These are phyloP conservation scores for Ciborinia camelliae DNA, from an alignment of 2,329 filamentous ascomycete species.

Conservation along the genomic window DNA sequence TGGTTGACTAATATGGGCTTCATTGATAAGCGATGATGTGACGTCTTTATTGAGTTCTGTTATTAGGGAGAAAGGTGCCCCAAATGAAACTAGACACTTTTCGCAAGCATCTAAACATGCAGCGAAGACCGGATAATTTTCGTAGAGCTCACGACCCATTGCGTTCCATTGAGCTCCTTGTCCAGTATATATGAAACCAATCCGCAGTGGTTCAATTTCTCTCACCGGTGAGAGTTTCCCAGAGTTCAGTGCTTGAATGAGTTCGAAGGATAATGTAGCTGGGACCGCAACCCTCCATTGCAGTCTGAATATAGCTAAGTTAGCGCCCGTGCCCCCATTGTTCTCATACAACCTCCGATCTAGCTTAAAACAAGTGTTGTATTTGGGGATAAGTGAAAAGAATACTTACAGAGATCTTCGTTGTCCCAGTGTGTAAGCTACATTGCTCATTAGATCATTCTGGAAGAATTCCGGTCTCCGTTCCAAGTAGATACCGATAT, in stretches of 20 bases:
- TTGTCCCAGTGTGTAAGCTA: conserved; percentile 35
- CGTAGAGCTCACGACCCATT: conserved; percentile 30
- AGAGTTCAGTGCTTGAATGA: conserved; percentile 36
- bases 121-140: conserved; percentile 38
- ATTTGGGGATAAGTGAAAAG: neutral
- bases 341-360: neutral
- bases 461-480: conserved; percentile 36
- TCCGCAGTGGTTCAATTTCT: conserved; percentile 24
- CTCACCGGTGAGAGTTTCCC: conserved; percentile 33
- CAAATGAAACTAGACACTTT: conserved; percentile 38
- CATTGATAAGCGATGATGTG: conserved; percentile 35
- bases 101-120: conserved; percentile 31
- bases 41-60: conserved; percentile 39
- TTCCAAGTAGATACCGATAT: conserved; percentile 34
- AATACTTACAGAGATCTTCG: conserved; percentile 28
- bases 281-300: conserved; percentile 33
- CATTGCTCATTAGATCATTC: conserved; percentile 33
- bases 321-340: neutral
- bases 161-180: conserved; percentile 29
- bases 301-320: conserved; percentile 10
- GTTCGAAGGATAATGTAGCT: conserved; percentile 30
- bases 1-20: conserved; percentile 44
- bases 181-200: conserved; percentile 27
- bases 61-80: conserved; percentile 19
- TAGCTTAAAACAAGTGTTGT: neutral